Percentiles rank a stretch among this genome's conserved stretches.
These are phyloP conservation scores for Globisporangium viniferum DNA, from an alignment of 352 stramenopile species.

Conservation along the genomic window DNA sequence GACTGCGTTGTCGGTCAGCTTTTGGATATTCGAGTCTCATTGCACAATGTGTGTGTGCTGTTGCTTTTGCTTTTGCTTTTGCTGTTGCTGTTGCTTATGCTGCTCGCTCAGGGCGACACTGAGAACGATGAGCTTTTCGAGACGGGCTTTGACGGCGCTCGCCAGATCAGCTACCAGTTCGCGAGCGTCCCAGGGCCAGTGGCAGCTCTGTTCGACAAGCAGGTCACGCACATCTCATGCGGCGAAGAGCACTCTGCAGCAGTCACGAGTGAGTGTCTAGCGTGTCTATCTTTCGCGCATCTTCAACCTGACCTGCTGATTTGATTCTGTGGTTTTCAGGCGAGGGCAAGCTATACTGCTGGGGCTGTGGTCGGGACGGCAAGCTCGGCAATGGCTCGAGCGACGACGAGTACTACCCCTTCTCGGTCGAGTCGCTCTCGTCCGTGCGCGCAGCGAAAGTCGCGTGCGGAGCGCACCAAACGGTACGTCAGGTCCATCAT, in stretches of 20 bases:
- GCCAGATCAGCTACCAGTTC: conserved; percentile 69
- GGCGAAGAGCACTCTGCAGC: conserved; percentile 67
- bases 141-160: conserved; percentile 57
- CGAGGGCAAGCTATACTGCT: conserved; percentile 65
- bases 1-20: too few relatives aligned
- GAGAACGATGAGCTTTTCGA: conserved; percentile 69
- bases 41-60: neutral
- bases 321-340: conserved; percentile 16
- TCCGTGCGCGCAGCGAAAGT: conserved; percentile 56
- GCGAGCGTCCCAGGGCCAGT: conserved; percentile 47
- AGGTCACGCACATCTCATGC: conserved; percentile 49
- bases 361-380: conserved; percentile 59
- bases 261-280: conserved; percentile 43
- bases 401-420: conserved; percentile 51
- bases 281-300: neutral
- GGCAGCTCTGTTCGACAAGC: conserved; percentile 38
- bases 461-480: conserved; percentile 55
- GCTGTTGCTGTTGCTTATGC: neutral
- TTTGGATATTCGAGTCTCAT: neutral
- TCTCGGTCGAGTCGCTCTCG: conserved; percentile 46
- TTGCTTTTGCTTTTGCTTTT: neutral
- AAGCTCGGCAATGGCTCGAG: conserved; percentile 64
- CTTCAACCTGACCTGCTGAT: neutral
- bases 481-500: conserved; percentile 30
- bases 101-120: conserved; percentile 41